Base-by-base conservation (phyloP, 169 alveolate species). In the Plasmodium fragile region DNA sequence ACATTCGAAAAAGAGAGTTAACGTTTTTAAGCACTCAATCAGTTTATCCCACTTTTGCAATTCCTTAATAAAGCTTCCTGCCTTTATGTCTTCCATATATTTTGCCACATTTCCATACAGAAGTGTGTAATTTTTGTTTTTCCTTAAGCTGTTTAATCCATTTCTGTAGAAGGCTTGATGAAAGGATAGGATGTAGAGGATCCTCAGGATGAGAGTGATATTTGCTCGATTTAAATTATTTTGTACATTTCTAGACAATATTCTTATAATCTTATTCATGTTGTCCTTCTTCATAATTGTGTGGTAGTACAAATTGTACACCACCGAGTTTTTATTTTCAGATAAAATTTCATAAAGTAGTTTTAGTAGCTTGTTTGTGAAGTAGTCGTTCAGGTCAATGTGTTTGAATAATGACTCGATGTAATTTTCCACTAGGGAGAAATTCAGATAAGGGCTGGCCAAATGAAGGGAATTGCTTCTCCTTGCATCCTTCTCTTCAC, bases 221-320 rank as follows among this genome's bases (percentile, higher is more conserved):
- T 91, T 91, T 4, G 91, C 41, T 91, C 83, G 81, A 59, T 91
- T 80, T 69, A 80, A 81, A 81, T 81, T 39, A 45, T 91, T 81
- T 18, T 71, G 81, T 16, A 91, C 71, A 41, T 39, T 91, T 91
- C 81, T 91, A 0, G 94, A 91, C 11, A 91, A 80, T 70, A 91
- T 91, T 13, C 69, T 55, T 41, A 81, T 71, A n/a, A 91, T 34
- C 73, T 81, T 79, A 11, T 79, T 52, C 83, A 91, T 80, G 53
- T 91, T 91, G 34, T 91, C 94, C 36, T 91, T 72, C n/a, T 91
- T 91, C 65, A 91, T 32, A 80, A 91, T 79, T 3, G 94, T 81
- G 53, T 91, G 81, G 73, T 81, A 91, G 72, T 52, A 91, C 52
- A 91, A 36, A 81, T 91, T 91, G 49, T 91, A 91, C 25, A 91